phyloP scores from a whole-genome alignment of 768 basidiomycete genomes.

The Dioszegia hungarica region DNA sequence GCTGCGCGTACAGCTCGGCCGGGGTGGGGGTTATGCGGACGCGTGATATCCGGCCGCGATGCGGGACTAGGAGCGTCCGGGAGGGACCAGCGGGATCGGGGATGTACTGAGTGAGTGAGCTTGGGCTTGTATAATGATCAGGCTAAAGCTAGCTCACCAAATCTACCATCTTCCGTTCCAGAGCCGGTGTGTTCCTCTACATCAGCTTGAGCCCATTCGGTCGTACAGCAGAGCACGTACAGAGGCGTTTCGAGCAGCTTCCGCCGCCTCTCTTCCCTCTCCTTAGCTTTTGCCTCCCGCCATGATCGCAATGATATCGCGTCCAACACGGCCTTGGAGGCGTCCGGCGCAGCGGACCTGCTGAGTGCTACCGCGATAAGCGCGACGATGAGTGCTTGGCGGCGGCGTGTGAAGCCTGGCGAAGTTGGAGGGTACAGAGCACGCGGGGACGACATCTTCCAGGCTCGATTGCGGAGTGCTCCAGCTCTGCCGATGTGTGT shows the following conservation, averaged over 20 bases:
- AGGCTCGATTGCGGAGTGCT: too few species aligned
- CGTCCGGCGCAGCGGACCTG: constrained; percentile 16
- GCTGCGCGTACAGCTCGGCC: constrained; percentile 53
- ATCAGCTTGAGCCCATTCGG: background rate
- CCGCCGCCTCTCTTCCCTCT: constrained; percentile 30
- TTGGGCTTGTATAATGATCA: background rate
- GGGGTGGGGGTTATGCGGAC: constrained; percentile 56
- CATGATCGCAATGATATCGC: constrained; percentile 20
- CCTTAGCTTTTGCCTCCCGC: constrained; percentile 20
- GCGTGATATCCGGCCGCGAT: constrained; percentile 61
- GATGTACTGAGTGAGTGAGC: constrained; percentile 58
- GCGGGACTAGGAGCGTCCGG: constrained; percentile 64
- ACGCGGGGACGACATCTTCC: background rate
- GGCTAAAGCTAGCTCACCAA: constrained; percentile 25
- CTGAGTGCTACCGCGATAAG: constrained; percentile 21
- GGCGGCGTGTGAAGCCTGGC: constrained; percentile 2
- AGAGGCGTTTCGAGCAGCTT: constrained; percentile 52
- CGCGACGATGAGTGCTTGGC: constrained; percentile 15
- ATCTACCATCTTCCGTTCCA: constrained; percentile 49
- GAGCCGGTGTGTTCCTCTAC: constrained; percentile 40
- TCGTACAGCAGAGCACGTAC: constrained; percentile 13
- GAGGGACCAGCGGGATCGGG: constrained; percentile 57
- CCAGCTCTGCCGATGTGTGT: too few species aligned
- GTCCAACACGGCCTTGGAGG: background rate
- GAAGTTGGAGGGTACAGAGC: background rate